Conservation (phyloP, 2,329 filamentous ascomycete genomes). For the Aureobasidium sp. region DNA sequence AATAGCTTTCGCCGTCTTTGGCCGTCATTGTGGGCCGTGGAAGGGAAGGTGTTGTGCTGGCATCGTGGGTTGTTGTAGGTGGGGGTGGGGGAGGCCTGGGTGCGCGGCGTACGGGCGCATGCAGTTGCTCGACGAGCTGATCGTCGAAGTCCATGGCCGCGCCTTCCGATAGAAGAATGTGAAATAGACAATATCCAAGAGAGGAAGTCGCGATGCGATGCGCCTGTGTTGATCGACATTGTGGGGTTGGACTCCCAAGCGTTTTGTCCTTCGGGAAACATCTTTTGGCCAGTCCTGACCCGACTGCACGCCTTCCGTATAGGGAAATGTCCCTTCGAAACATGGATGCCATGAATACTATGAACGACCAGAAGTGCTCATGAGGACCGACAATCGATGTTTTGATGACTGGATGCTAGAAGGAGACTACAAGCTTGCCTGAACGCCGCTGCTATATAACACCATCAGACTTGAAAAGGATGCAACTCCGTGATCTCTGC, state of each 20-base stretch:
- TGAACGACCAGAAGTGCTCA: too few species aligned
- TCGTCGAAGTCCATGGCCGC: slow-evolving; percentile 11
- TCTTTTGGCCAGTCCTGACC: not conserved
- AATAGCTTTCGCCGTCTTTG: slow-evolving; percentile 12
- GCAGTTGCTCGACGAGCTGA: not conserved
- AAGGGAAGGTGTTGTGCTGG: not conserved
- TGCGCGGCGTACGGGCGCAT: not conserved
- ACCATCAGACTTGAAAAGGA: too few species aligned
- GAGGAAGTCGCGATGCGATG: not conserved
- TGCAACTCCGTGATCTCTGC: too few species aligned
- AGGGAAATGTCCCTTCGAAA: not conserved
- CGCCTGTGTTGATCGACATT: not conserved
- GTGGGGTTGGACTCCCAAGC: not conserved
- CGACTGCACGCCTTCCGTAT: not conserved
- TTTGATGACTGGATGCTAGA: too few species aligned
- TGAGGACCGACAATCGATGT: too few species aligned
- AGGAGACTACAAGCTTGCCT: too few species aligned
- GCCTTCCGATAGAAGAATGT: too few species aligned
- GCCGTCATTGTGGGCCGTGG: not conserved
- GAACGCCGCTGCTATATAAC: too few species aligned
- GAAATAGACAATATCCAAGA: too few species aligned
- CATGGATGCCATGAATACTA: too few species aligned
- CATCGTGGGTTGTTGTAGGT: not conserved
- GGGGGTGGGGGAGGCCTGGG: not conserved
- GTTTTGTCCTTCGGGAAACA: slow-evolving; percentile 14